Percentiles rank a stretch among this genome's conserved stretches.
phyloP scores from a whole-genome alignment of 1,139 yeast genomes.

The Debaryomyces subglobosus region DNA sequence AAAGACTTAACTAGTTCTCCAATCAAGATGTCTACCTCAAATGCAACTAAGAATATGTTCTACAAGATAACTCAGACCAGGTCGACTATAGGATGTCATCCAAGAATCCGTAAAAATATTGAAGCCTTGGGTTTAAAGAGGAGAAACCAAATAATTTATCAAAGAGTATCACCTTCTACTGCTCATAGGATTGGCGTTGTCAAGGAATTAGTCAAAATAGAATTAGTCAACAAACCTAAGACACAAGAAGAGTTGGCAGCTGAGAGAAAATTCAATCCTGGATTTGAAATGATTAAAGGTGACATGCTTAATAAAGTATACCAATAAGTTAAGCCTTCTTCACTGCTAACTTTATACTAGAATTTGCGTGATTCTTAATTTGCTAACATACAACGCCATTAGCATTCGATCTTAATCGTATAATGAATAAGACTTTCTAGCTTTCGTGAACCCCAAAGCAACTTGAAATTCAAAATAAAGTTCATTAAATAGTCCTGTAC shows the following conservation, averaged over 20 bases:
- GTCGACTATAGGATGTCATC: conserved; percentile 86
- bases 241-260: conserved; percentile 53
- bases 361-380: background rate
- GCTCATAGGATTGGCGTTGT: conserved; percentile 86
- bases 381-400: background rate
- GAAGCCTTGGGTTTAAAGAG: conserved; percentile 73
- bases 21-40: background rate
- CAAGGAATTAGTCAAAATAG: conserved; percentile 88
- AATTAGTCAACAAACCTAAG: conserved; percentile 60
- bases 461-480: background rate
- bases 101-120: conserved; percentile 64
- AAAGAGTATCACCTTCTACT: conserved; percentile 70
- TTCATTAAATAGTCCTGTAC: conserved; percentile 5
- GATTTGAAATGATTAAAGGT: conserved; percentile 42
- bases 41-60: conserved; percentile 25
- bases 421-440: background rate
- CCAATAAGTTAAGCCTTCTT: conserved; percentile 1
- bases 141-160: conserved; percentile 76
- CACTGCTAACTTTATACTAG: too few relatives aligned
- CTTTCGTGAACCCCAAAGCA: background rate
- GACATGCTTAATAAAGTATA: conserved; percentile 15
- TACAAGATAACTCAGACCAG: conserved; percentile 74
- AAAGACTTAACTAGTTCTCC: background rate
- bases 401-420: background rate
- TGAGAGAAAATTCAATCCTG: conserved; percentile 66